Evolutionary conservation across 495 filamentous ascomycete genomes (phyloP).

Genomic region (Penicillium bovifimosum): DNA sequence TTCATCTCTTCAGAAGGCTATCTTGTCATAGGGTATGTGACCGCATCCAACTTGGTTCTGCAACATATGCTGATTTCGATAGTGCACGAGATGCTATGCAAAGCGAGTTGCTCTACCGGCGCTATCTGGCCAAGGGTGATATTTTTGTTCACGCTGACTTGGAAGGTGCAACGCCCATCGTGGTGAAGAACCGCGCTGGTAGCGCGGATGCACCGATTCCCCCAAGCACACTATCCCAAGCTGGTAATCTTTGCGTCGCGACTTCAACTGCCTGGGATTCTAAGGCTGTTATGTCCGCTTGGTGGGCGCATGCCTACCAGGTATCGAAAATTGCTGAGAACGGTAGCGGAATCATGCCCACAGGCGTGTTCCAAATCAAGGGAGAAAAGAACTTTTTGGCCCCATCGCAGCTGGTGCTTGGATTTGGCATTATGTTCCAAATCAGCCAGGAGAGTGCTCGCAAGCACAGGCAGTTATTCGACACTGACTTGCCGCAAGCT

Average conservation of each 20-base stretch:
- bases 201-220: constrained; percentile 79
- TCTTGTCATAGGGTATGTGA: constrained; percentile 61
- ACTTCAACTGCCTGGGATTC: constrained; percentile 91
- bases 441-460: constrained; percentile 83
- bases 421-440: constrained; percentile 80
- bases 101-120: constrained; percentile 81
- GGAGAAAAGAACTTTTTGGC: constrained; percentile 89
- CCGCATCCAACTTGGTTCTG: not conserved
- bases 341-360: constrained; percentile 68
- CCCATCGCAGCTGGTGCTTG: constrained; percentile 80
- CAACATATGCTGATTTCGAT: constrained; percentile 6
- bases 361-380: constrained; percentile 70
- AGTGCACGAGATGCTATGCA: constrained; percentile 85
- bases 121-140: constrained; percentile 81
- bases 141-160: constrained; percentile 89
- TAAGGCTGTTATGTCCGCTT: constrained; percentile 90
- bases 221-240: constrained; percentile 85
- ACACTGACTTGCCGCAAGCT: constrained; percentile 30
- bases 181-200: constrained; percentile 77
- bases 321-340: constrained; percentile 73
- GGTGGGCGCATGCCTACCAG: constrained; percentile 85
- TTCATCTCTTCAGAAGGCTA: constrained; percentile 97
- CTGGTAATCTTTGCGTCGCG: constrained; percentile 74
- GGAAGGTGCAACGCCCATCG: constrained; percentile 71
- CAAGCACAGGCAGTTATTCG: constrained; percentile 66